A percentile compares a stretch with the other conserved stretches of the same genome.
phyloP scores from a whole-genome alignment of 805 yeast genomes.

The Ogataea ganodermae region DNA sequence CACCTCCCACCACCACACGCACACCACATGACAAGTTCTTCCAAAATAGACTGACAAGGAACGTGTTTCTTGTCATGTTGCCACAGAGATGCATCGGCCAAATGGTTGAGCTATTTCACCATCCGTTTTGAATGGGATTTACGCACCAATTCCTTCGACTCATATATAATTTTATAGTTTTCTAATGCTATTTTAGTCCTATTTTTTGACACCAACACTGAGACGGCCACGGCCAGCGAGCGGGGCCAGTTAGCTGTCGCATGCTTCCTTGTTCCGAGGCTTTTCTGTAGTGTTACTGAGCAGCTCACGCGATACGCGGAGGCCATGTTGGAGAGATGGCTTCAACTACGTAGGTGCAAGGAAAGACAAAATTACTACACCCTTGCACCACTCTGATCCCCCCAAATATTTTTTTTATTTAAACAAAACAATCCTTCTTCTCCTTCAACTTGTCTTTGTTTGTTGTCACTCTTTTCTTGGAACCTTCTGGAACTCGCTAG shows the following conservation, averaged over 20 bases:
- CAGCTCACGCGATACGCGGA: too few relatives aligned
- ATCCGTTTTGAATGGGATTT: constrained; percentile 1
- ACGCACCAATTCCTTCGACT: constrained; percentile 10
- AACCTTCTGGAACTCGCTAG: too few relatives aligned
- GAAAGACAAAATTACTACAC: background rate
- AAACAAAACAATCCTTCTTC: background rate
- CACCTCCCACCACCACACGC: constrained; percentile 14
- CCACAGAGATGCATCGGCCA: too few relatives aligned
- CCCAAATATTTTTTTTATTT: too few relatives aligned
- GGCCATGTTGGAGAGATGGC: background rate
- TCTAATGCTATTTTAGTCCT: constrained; percentile 11
- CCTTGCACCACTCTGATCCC: background rate
- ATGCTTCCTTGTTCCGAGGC: constrained; percentile 1
- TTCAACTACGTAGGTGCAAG: too few relatives aligned
- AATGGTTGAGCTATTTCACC: background rate
- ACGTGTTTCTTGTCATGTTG: background rate
- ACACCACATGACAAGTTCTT: constrained; percentile 1
- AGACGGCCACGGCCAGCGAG: background rate
- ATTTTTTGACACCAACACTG: constrained; percentile 2
- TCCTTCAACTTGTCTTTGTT: background rate
- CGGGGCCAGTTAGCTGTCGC: background rate
- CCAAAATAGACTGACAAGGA: background rate
- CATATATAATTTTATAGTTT: constrained; percentile 13
- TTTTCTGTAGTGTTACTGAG: too few relatives aligned
- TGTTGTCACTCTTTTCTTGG: too few relatives aligned